phyloP scores from a whole-genome alignment of 2,329 filamentous ascomycete species.

The Myriosclerotinia curreyana region DNA sequence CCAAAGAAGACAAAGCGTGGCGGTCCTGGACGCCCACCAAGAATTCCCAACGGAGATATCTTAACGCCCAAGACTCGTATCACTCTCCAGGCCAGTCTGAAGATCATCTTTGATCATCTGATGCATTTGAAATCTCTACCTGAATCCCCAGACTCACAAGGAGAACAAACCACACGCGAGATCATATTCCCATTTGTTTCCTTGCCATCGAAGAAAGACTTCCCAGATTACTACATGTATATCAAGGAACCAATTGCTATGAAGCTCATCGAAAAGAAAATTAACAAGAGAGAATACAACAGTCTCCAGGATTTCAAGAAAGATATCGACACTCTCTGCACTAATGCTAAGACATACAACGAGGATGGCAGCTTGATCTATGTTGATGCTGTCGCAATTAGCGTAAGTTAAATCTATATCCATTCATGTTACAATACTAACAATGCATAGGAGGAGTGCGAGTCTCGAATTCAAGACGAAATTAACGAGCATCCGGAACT shows the following conservation, averaged over 20 bases:
- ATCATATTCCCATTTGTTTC: constrained; percentile 95
- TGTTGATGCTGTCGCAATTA: constrained; percentile 87
- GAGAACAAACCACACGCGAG: constrained; percentile 62
- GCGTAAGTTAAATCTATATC: constrained; percentile 58
- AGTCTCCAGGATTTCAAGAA: constrained; percentile 74
- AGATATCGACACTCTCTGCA: constrained; percentile 81
- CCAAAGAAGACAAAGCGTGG: constrained; percentile 78
- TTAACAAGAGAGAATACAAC: constrained; percentile 92
- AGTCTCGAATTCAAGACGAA: constrained; percentile 52
- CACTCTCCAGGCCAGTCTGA: constrained; percentile 75
- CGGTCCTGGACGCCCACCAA: constrained; percentile 66
- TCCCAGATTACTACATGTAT: constrained; percentile 91
- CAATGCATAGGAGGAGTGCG: constrained; percentile 53
- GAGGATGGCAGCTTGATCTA: constrained; percentile 92
- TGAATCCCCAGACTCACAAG: constrained; percentile 39
- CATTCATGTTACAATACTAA: constrained; percentile 38
- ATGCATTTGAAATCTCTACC: constrained; percentile 53
- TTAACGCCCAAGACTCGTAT: constrained; percentile 68
- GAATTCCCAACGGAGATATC: constrained; percentile 49
- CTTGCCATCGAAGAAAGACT: constrained; percentile 82
- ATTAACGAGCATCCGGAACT: constrained; percentile 55
- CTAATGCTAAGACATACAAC: constrained; percentile 93
- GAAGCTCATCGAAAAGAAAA: constrained; percentile 90
- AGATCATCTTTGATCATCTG: constrained; percentile 71
- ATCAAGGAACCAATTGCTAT: constrained; percentile 93